phyloP scores from a whole-genome alignment of 1,139 yeast species.

The Yamadazyma triangularis region DNA sequence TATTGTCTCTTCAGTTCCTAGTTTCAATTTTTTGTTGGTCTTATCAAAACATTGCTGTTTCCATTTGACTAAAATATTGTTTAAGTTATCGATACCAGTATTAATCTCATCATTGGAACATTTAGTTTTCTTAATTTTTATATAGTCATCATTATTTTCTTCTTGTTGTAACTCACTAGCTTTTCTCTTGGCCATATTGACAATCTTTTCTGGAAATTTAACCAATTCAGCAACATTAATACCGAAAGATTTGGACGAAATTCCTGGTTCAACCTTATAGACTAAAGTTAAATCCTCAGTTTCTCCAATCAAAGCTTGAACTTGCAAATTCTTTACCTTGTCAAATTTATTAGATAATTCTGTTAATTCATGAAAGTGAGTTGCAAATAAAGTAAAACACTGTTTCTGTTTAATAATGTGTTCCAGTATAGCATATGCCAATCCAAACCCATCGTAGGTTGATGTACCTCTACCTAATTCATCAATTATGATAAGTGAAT shows the following conservation, averaged over 20 bases:
- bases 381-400: conserved; percentile 87
- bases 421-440: conserved; percentile 95
- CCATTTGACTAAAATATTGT: conserved; percentile 60
- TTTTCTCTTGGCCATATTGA: conserved; percentile 92
- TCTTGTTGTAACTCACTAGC: conserved; percentile 81
- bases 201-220: conserved; percentile 82
- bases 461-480: conserved; percentile 96
- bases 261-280: conserved; percentile 88
- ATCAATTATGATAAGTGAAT: conserved; percentile 86
- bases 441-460: conserved; percentile 95
- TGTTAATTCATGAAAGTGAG: conserved; percentile 95
- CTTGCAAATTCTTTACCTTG: conserved; percentile 75
- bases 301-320: conserved; percentile 80
- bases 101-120: conserved; percentile 52
- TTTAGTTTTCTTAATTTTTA: conserved; percentile 45
- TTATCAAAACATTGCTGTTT: conserved; percentile 39
- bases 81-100: conserved; percentile 53
- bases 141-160: conserved; percentile 39
- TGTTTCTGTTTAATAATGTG: conserved; percentile 65
- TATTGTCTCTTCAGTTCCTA: conserved; percentile 31
- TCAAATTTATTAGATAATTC: conserved; percentile 61
- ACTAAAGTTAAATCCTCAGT: conserved; percentile 77
- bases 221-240: conserved; percentile 96
- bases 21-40: conserved; percentile 22
- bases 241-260: conserved; percentile 93